phyloP scores from a whole-genome alignment of 441 rosid species.

The Croton laevigatus region DNA sequence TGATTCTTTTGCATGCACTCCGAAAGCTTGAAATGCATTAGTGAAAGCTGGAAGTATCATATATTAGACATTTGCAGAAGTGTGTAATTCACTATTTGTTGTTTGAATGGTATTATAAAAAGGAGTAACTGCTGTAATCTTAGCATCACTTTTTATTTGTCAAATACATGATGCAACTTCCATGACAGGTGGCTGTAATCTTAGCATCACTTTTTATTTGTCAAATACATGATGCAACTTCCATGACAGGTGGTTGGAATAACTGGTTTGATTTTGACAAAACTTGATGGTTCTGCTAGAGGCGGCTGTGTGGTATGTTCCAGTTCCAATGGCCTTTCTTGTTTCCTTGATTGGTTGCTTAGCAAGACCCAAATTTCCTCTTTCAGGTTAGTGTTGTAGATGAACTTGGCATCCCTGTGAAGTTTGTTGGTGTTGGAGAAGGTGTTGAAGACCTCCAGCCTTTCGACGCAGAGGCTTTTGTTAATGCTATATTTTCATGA shows the following conservation, averaged over 20 bases:
- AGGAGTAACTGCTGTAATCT: too few species aligned
- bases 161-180: too few species aligned
- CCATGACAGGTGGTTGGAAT: slow-evolving; percentile 70
- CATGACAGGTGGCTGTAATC: too few species aligned
- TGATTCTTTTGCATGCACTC: too few species aligned
- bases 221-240: not conserved
- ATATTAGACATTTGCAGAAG: too few species aligned
- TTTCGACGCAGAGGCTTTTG: slow-evolving; percentile 84
- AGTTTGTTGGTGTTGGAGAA: slow-evolving; percentile 95
- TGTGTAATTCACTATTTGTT: too few species aligned
- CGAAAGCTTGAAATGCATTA: too few species aligned
- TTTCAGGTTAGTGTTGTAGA: slow-evolving; percentile 90
- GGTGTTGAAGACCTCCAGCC: slow-evolving; percentile 94
- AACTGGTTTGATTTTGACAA: slow-evolving; percentile 88
- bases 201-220: too few species aligned
- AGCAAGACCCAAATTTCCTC: slow-evolving; percentile 10
- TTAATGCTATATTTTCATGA: slow-evolving; percentile 81
- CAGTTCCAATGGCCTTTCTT: not conserved
- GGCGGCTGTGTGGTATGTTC: slow-evolving; percentile 91
- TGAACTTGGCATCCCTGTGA: slow-evolving; percentile 92
- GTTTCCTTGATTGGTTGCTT: slow-evolving; percentile 6
- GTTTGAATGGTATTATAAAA: too few species aligned
- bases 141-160: too few species aligned
- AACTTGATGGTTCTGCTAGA: slow-evolving; percentile 93
- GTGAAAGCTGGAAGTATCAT: too few species aligned